A percentile compares a stretch with the other conserved stretches of the same genome.
Conservation (phyloP, 2,329 filamentous ascomycete genomes). For the Colletotrichum truncatum region DNA sequence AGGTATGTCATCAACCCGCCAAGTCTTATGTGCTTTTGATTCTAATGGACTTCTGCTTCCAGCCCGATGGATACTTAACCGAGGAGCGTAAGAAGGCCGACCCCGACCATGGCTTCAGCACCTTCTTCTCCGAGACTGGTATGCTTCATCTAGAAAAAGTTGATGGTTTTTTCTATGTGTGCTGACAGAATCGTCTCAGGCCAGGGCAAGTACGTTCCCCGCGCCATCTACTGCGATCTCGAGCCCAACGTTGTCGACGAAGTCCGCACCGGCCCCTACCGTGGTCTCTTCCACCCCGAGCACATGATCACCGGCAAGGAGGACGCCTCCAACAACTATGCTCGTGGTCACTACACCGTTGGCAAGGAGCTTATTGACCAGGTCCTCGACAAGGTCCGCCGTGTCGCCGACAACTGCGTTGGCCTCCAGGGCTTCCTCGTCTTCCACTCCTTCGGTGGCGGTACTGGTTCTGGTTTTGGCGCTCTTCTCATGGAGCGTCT, state of each 20-base stretch:
- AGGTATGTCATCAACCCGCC: conserved; percentile 71
- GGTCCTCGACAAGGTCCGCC: conserved; percentile 96
- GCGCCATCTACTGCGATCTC: conserved; percentile 99
- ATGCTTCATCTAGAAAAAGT: conserved; percentile 40
- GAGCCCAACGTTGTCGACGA: conserved; percentile 99
- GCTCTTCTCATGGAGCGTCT: conserved; percentile 98
- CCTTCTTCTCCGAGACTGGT: conserved; percentile 99
- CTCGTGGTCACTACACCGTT: conserved; percentile 99
- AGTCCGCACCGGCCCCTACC: conserved; percentile 97
- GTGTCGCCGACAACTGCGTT: conserved; percentile 96
- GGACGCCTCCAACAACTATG: conserved; percentile 99
- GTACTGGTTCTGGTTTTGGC: conserved; percentile 98
- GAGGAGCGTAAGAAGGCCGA: conserved; percentile 96
- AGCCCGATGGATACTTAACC: conserved; percentile 99
- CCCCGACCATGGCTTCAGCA: conserved; percentile 98
- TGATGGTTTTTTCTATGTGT: not conserved
- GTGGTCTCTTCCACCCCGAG: conserved; percentile 97
- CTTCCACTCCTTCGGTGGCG: conserved; percentile 99
- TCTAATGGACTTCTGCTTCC: conserved; percentile 29
- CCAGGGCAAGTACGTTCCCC: conserved; percentile 98
- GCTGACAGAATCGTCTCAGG: conserved; percentile 60
- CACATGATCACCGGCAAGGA: conserved; percentile 99
- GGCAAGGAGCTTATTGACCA: conserved; percentile 99
- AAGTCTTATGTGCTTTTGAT: not conserved
- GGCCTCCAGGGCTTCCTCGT: conserved; percentile 99